phyloP scores from a whole-genome alignment of 371 early-diverging fungal genomes.

The Syncephalastrum sp. region DNA sequence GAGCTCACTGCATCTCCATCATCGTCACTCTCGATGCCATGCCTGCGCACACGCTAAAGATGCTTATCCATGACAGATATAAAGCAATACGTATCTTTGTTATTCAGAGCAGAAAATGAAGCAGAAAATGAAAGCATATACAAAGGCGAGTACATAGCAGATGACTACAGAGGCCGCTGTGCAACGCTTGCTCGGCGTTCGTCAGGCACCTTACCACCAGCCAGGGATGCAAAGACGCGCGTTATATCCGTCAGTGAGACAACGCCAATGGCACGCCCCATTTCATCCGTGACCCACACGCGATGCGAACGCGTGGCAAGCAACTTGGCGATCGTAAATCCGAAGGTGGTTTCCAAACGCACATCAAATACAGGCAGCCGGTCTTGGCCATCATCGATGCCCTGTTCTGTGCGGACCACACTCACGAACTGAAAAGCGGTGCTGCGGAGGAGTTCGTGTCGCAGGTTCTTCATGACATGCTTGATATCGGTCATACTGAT shows the following conservation, averaged over 20 bases:
- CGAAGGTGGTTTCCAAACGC: slow-evolving; percentile 63
- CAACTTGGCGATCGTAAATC: slow-evolving; percentile 71
- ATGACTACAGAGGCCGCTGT: too few species aligned
- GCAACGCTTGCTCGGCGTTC: slow-evolving; percentile 13
- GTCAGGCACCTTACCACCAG: slow-evolving; percentile 4
- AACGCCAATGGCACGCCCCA: slow-evolving; percentile 57
- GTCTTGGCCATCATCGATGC: slow-evolving; percentile 62
- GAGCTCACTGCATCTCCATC: too few species aligned
- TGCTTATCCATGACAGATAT: too few species aligned
- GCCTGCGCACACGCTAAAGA: too few species aligned
- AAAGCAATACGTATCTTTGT: too few species aligned
- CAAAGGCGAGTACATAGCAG: too few species aligned
- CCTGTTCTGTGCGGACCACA: slow-evolving; percentile 46
- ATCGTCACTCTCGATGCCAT: too few species aligned
- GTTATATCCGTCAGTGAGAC: slow-evolving; percentile 77
- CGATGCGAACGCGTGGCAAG: slow-evolving; percentile 82
- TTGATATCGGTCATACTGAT: slow-evolving; percentile 74
- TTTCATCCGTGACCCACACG: slow-evolving; percentile 75
- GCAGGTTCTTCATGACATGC: slow-evolving; percentile 46
- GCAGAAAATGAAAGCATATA: too few species aligned
- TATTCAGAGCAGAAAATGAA: too few species aligned
- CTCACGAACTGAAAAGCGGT: slow-evolving; percentile 56
- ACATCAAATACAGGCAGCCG: slow-evolving; percentile 80
- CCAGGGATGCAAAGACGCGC: slow-evolving; percentile 41
- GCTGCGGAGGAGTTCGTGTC: slow-evolving; percentile 48